Evolutionary conservation across 208 protist genomes (phyloP).

Genomic region (Acanthamoeba sp.): DNA sequence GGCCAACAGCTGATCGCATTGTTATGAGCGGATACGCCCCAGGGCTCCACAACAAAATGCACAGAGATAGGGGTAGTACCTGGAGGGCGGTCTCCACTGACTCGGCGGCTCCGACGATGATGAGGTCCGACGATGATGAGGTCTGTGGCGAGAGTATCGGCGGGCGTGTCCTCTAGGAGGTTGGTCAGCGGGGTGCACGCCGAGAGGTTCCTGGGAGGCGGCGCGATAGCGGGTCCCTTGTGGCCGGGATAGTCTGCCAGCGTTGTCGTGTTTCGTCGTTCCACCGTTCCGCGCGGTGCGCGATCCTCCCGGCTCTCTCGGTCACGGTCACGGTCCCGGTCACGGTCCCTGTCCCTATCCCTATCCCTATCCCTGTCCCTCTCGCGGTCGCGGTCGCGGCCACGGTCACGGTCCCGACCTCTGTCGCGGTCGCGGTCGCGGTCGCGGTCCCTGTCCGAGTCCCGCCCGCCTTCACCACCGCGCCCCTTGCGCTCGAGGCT

Average conservation of each 20-base stretch:
- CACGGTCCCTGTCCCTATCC: not conserved
- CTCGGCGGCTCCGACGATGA: conserved; percentile 19
- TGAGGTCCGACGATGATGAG: conserved; percentile 29
- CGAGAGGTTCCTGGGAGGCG: not conserved
- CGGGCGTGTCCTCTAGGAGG: not conserved
- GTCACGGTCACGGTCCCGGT: not conserved
- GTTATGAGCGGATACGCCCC: not conserved
- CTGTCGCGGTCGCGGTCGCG: not conserved
- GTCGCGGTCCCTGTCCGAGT: not conserved
- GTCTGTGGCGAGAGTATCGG: not conserved
- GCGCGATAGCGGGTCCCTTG: not conserved
- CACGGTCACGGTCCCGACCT: not conserved
- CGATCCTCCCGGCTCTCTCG: not conserved
- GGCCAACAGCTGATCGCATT: not conserved
- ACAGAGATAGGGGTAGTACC: not conserved
- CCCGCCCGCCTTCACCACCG: not conserved
- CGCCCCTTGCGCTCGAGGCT: conserved; percentile 8
- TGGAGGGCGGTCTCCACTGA: conserved; percentile 8
- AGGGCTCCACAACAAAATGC: not conserved
- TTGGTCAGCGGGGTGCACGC: conserved; percentile 26
- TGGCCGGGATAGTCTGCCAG: not conserved
- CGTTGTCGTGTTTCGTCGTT: not conserved
- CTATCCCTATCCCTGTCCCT: not conserved
- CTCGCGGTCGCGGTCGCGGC: not conserved
- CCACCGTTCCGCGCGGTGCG: not conserved